Evolutionary conservation across 2,329 filamentous ascomycete species (phyloP), one percentile per base, ranked within the genome.

Genomic region (Ceratocystis huliohia): DNA sequence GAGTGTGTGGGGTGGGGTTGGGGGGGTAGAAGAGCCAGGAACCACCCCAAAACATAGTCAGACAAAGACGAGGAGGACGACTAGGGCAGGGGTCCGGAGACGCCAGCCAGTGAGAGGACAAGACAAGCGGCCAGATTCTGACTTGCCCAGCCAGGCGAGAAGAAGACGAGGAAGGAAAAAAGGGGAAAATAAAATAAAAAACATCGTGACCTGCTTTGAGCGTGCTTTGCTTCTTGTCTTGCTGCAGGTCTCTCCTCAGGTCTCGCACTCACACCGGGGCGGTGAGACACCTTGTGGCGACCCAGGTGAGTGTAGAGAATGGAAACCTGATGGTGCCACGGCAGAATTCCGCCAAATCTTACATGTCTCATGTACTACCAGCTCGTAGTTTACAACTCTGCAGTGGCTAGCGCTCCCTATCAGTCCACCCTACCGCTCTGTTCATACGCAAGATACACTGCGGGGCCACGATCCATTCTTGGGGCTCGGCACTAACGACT

Each of bases 11-110:
- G n/a, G n/a, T n/a, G n/a, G n/a, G n/a, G n/a, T n/a, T n/a, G 25
- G 22, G 22, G 50, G 4, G 15, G n/a, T 2, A 30, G 1, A 28
- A 7, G 10, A 59, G 53, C 28, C 53, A 59, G 53, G 53, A 59
- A 33, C 53, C 53, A 59, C 28, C 28, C 28, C 53, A 59, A 59
- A 59, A 59, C 53, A 59, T 59, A 17, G 53, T 37, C 53, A 59
- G 53, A 59, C 53, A 59, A 59, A 37, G 25, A 59, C 53, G 28
- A 33, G 5, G 10, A 17, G 28, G 53, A 59, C 33, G 25, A 7
- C 7, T 5, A 59, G 53, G 53, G 53, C 25, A 59, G 53, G 53
- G 53, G 53, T 7, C 53, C 53, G 15, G 53, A 28, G 5, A 50
- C 17, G 7, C 46, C 46, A 53, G 48, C 48, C 7, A 5, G 48